Percentiles rank a stretch among this genome's conserved stretches.
Evolutionary conservation across 805 yeast genomes (phyloP).

Genomic region (Pichia gijzeniarum): DNA sequence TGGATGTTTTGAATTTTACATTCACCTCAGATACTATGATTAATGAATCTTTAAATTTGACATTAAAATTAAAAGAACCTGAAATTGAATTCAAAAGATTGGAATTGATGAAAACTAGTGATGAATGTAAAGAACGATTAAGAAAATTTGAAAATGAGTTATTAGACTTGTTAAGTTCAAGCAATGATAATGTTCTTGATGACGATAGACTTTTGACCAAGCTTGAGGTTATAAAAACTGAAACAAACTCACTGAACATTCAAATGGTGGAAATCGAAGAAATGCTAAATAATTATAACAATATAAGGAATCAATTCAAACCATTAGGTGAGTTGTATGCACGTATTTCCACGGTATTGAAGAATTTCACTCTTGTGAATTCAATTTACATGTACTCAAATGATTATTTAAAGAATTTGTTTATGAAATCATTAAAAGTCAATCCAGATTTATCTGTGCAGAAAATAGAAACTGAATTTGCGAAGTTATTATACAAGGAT

Average conservation of each 20-base stretch:
- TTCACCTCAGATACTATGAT: conserved; percentile 64
- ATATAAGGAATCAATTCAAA: conserved; percentile 38
- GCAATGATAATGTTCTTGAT: conserved; percentile 61
- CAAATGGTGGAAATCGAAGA: conserved; percentile 49
- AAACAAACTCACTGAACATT: conserved; percentile 45
- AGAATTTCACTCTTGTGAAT: conserved; percentile 36
- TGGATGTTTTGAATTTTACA: conserved; percentile 62
- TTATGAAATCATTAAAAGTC: neutral
- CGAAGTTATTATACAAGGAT: conserved; percentile 39
- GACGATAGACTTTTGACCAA: conserved; percentile 53
- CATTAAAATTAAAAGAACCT: conserved; percentile 53
- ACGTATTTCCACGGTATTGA: conserved; percentile 41
- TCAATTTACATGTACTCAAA: conserved; percentile 48
- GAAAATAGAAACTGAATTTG: conserved; percentile 33
- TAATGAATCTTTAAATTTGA: conserved; percentile 50
- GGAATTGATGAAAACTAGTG: conserved; percentile 47
- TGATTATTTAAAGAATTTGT: neutral
- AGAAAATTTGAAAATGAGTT: conserved; percentile 52
- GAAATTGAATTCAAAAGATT: conserved; percentile 55
- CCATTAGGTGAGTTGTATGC: conserved; percentile 55
- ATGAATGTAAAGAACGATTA: conserved; percentile 52
- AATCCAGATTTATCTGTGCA: conserved; percentile 21
- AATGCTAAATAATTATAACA: conserved; percentile 51
- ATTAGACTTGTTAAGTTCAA: conserved; percentile 47
- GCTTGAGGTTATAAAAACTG: conserved; percentile 59